phyloP scores from a whole-genome alignment of 176 grass and related monocot species.

The Zoysia japonica region DNA sequence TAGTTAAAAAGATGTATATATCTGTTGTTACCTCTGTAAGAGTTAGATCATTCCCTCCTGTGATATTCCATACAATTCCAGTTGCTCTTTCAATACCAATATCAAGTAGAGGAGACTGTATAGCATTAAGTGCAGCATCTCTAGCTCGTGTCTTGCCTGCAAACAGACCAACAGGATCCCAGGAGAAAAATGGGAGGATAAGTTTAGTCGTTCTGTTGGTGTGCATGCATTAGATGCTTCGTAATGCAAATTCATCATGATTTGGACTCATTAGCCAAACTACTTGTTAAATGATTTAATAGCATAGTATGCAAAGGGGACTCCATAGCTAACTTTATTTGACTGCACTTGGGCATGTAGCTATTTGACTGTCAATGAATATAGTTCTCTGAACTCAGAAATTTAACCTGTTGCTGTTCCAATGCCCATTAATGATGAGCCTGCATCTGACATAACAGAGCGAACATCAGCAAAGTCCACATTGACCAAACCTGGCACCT shows the following conservation, averaged over 20 bases:
- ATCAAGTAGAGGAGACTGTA: conserved; percentile 85
- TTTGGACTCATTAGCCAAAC: not conserved
- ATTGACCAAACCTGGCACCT: conserved; percentile 89
- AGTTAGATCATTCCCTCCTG: conserved; percentile 80
- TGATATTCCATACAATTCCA: conserved; percentile 95
- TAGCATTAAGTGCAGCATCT: conserved; percentile 86
- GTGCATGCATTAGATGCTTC: not conserved
- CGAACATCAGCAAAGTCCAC: conserved; percentile 92
- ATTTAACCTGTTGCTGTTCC: conserved; percentile 85
- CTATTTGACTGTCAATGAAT: conserved; percentile 15
- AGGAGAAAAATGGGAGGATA: not conserved
- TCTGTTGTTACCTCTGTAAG: conserved; percentile 63
- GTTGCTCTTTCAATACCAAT: conserved; percentile 87
- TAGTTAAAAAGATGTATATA: not conserved
- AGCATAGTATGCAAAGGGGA: not conserved
- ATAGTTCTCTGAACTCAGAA: not conserved
- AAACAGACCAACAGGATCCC: conserved; percentile 26
- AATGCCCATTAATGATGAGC: conserved; percentile 97
- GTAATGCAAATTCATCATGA: not conserved
- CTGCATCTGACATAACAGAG: conserved; percentile 84
- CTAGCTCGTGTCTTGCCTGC: conserved; percentile 83
- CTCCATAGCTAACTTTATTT: not conserved
- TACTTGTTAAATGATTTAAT: not conserved
- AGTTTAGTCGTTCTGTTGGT: not conserved
- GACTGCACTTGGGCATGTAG: not conserved